These are phyloP conservation scores for Protomyces gravidus DNA, from an alignment of 1,139 yeast species.

Conservation along the genomic window DNA sequence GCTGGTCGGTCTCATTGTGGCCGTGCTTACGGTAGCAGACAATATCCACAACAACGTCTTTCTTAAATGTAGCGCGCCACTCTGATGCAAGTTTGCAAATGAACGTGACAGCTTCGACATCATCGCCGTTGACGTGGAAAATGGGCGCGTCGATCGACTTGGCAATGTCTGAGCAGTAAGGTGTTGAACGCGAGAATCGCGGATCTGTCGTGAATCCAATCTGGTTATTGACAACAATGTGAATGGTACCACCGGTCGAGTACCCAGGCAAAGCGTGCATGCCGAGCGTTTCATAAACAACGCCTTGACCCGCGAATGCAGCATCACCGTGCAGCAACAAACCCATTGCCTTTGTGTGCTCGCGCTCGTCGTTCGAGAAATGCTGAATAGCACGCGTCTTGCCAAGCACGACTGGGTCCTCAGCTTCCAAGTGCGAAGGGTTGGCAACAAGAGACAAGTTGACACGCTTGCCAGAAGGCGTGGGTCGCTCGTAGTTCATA, in stretches of 20 bases:
- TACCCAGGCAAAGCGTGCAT: conserved; percentile 88
- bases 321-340: conserved; percentile 98
- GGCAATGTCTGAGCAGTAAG: conserved; percentile 96
- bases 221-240: conserved; percentile 93
- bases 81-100: conserved; percentile 96
- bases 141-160: conserved; percentile 95
- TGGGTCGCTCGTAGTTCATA: conserved; percentile 98
- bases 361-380: conserved; percentile 79
- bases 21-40: conserved; percentile 99
- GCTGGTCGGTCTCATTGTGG: conserved; percentile 99
- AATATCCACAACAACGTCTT: conserved; percentile 92
- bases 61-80: conserved; percentile 95
- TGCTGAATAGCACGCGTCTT: conserved; percentile 96
- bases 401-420: conserved; percentile 97
- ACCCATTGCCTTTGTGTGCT: conserved; percentile 80
- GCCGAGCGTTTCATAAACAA: conserved; percentile 97
- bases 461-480: conserved; percentile 95
- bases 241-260: conserved; percentile 97
- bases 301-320: conserved; percentile 98
- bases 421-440: conserved; percentile 98
- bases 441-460: conserved; percentile 94
- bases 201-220: conserved; percentile 99
- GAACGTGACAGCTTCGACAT: conserved; percentile 86
- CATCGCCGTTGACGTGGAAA: conserved; percentile 98
- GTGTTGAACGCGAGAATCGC: conserved; percentile 93